A percentile compares a stretch with the other conserved stretches of the same genome.
These are phyloP conservation scores for Botrytis deweyae DNA, from an alignment of 2,329 filamentous ascomycete species.

Conservation along the genomic window DNA sequence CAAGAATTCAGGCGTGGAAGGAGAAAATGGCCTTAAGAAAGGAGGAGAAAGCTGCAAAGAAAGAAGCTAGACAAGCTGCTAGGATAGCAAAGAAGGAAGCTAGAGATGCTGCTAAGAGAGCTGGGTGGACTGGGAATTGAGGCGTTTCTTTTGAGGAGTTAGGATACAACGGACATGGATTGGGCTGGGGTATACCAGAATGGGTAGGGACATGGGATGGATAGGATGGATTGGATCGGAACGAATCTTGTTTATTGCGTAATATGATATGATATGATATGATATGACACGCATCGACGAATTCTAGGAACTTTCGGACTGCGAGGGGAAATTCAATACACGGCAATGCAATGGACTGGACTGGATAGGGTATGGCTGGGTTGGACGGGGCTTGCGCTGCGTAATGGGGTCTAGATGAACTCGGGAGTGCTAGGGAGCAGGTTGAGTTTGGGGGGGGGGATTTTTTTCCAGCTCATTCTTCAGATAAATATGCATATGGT, in stretches of 20 bases:
- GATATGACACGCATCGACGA: neutral
- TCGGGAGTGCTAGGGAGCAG: neutral
- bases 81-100: slow-evolving; percentile 6
- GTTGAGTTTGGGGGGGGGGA: neutral
- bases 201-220: slow-evolving; percentile 11
- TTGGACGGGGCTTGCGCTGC: neutral
- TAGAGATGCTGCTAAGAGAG: slow-evolving; percentile 2
- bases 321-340: neutral
- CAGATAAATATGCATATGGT: neutral
- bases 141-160: slow-evolving; percentile 18
- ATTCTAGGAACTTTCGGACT: neutral
- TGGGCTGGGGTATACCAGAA: slow-evolving; percentile 16
- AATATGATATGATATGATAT: slow-evolving; percentile 2
- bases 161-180: slow-evolving; percentile 9
- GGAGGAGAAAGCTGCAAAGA: slow-evolving; percentile 16
- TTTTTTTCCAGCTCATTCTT: neutral
- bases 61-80: slow-evolving; percentile 4
- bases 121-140: neutral
- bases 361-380: neutral
- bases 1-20: neutral
- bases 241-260: neutral
- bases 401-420: neutral
- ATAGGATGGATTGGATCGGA: slow-evolving; percentile 5
- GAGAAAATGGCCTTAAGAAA: neutral
- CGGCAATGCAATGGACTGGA: neutral